Percentiles rank a stretch among this genome's conserved stretches.
phyloP scores from a whole-genome alignment of 371 early-diverging fungal genomes.

The Lichtheimia ornata region DNA sequence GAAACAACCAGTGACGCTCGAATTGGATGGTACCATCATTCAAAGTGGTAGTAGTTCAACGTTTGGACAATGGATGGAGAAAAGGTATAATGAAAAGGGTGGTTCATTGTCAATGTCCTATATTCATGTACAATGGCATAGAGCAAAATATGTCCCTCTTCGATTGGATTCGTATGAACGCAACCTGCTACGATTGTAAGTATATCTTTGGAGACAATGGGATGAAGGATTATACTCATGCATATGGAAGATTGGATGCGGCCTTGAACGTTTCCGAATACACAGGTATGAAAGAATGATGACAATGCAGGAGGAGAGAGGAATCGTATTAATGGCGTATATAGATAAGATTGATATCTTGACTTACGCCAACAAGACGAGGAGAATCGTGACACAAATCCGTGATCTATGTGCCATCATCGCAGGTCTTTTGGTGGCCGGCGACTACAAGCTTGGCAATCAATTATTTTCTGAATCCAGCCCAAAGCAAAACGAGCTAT shows the following conservation, averaged over 20 bases:
- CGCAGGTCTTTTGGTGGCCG: constrained; percentile 83
- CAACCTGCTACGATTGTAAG: constrained; percentile 79
- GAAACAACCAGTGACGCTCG: constrained; percentile 17
- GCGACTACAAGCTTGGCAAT: constrained; percentile 84
- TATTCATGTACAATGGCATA: constrained; percentile 15
- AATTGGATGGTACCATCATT: constrained; percentile 50
- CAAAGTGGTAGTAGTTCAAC: constrained; percentile 38
- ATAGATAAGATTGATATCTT: constrained; percentile 91
- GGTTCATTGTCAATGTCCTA: not conserved
- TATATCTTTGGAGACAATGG: not conserved
- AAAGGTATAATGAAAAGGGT: constrained; percentile 31
- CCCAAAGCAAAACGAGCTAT: constrained; percentile 81
- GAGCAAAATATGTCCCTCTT: constrained; percentile 88
- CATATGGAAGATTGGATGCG: constrained; percentile 72
- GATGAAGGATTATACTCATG: constrained; percentile 4
- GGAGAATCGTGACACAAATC: constrained; percentile 92
- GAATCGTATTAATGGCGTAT: not conserved
- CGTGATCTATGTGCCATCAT: constrained; percentile 91
- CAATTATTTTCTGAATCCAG: constrained; percentile 78
- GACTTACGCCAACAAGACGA: constrained; percentile 78
- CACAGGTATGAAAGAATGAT: constrained; percentile 27
- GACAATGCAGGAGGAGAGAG: not conserved
- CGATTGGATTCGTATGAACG: constrained; percentile 87
- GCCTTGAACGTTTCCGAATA: constrained; percentile 87
- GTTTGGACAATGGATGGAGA: constrained; percentile 78